These are phyloP conservation scores for Acer negundo DNA, from an alignment of 345 rosid species.

Conservation along the genomic window DNA sequence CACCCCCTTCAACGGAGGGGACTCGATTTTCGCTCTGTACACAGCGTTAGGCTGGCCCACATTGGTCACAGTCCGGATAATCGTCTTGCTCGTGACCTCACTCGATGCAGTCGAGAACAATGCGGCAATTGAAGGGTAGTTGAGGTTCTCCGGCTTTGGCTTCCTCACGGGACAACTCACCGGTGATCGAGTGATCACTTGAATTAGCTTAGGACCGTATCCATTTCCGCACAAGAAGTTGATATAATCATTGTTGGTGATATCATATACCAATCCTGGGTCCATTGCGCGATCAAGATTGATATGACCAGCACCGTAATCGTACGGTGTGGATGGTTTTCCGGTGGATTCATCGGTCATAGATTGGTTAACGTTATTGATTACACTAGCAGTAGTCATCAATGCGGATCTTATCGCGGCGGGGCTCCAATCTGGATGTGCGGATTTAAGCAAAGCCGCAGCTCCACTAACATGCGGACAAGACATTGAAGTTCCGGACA, in stretches of 20 bases:
- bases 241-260: slow-evolving; percentile 61
- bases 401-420: slow-evolving; percentile 73
- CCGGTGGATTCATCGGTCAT: slow-evolving; percentile 80
- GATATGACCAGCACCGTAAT: slow-evolving; percentile 70
- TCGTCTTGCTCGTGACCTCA: slow-evolving; percentile 41
- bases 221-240: slow-evolving; percentile 69
- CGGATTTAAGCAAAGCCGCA: slow-evolving; percentile 80
- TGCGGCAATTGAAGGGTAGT: slow-evolving; percentile 81
- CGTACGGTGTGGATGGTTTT: slow-evolving; percentile 58
- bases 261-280: slow-evolving; percentile 76
- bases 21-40: slow-evolving; percentile 44
- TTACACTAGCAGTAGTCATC: slow-evolving; percentile 77
- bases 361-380: slow-evolving; percentile 45
- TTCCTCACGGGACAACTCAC: slow-evolving; percentile 55
- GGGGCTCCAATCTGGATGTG: slow-evolving; percentile 79
- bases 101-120: slow-evolving; percentile 46
- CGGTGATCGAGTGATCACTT: slow-evolving; percentile 65
- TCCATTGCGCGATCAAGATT: slow-evolving; percentile 74
- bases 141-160: slow-evolving; percentile 65
- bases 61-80: slow-evolving; percentile 69
- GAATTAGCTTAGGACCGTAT: slow-evolving; percentile 62
- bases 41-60: slow-evolving; percentile 52
- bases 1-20: slow-evolving; percentile 65
- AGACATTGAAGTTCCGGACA: slow-evolving; percentile 90
- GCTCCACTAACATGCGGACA: slow-evolving; percentile 85